A percentile compares a stretch with the other conserved stretches of the same genome.
These are phyloP conservation scores for Sclerotiophoma versabilis DNA, from an alignment of 2,329 filamentous ascomycete genomes.

Conservation along the genomic window DNA sequence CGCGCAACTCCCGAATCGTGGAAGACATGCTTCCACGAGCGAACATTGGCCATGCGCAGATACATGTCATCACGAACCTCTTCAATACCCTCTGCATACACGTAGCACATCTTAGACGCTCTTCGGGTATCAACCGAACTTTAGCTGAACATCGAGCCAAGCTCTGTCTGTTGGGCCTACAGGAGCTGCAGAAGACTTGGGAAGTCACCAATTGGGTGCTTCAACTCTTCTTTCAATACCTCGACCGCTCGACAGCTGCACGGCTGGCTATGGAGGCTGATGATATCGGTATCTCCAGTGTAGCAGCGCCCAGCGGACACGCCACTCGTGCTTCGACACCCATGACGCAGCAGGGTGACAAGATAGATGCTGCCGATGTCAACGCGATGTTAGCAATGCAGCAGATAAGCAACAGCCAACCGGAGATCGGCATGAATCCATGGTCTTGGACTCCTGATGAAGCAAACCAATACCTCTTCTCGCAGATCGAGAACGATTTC, in stretches of 20 bases:
- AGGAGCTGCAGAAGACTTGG: slow-evolving; percentile 60
- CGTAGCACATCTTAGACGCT: slow-evolving; percentile 53
- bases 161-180: slow-evolving; percentile 56
- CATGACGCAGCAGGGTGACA: not conserved
- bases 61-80: slow-evolving; percentile 58
- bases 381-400: slow-evolving; percentile 12
- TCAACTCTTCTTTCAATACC: slow-evolving; percentile 58
- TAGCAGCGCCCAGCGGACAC: slow-evolving; percentile 16
- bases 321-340: slow-evolving; percentile 11
- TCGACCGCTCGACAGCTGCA: slow-evolving; percentile 55
- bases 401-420: slow-evolving; percentile 1
- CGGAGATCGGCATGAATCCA: slow-evolving; percentile 24
- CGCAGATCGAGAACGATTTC: slow-evolving; percentile 42
- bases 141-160: slow-evolving; percentile 58
- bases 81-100: slow-evolving; percentile 60
- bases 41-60: slow-evolving; percentile 54
- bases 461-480: slow-evolving; percentile 41
- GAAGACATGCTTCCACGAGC: slow-evolving; percentile 57
- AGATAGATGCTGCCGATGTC: slow-evolving; percentile 8
- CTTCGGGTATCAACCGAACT: slow-evolving; percentile 50
- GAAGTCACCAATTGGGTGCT: slow-evolving; percentile 59
- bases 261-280: slow-evolving; percentile 44
- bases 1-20: slow-evolving; percentile 55
- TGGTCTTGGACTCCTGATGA: slow-evolving; percentile 42
- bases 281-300: slow-evolving; percentile 27